Evolutionary conservation across 2,329 filamentous ascomycete species (phyloP), one percentile per base, ranked within the genome.

Genomic region (Xylaria arbuscula): DNA sequence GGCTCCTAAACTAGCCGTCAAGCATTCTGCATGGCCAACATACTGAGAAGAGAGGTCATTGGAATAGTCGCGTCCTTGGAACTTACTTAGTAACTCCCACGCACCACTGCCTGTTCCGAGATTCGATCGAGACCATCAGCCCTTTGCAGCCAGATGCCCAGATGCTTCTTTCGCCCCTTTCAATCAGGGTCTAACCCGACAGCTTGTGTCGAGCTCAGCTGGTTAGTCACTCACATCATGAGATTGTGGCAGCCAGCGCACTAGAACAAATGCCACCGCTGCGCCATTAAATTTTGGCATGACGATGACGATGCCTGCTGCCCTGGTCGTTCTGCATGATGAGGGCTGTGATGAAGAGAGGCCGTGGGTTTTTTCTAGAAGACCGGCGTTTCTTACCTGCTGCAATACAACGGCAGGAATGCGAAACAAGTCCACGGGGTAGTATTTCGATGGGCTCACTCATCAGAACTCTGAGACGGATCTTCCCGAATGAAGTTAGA

Each of bases 1-100:
- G 58, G 32, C 53, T 62, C 47, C 63, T 47, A 38, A 57, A 24
- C 24, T 17, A 45, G 47, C 62, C 40, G 40, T 55, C 47, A 22
- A 59, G 53, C 51, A 62, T 38, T 42, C 62, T 53, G 56, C 61
- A 65, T 61, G 15, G 17, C 51, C 47, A 55, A 28, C 53, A 28
- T 38, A 28, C 28, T 34, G 19, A 38, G 40, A 17, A 7, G 38
- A 42, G 38, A 42, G 36, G 40, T 11, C 57, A 32, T 40, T 48
- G 53, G 53, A 68, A 61, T 36, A 55, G 50, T 53, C 59, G 34
- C 56, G 64, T 61, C 59, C 60, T 54, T 13, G 40, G 40, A 56
- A 36, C 61, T 56, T 54, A 48, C 60, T 60, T 51, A 48, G 36
- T 56, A 51, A 32, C 48, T 53, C 40, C 54, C 34, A 45, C 28